Base-by-base conservation (phyloP, 2,329 filamentous ascomycete genomes). In the Fusarium proliferatum region DNA sequence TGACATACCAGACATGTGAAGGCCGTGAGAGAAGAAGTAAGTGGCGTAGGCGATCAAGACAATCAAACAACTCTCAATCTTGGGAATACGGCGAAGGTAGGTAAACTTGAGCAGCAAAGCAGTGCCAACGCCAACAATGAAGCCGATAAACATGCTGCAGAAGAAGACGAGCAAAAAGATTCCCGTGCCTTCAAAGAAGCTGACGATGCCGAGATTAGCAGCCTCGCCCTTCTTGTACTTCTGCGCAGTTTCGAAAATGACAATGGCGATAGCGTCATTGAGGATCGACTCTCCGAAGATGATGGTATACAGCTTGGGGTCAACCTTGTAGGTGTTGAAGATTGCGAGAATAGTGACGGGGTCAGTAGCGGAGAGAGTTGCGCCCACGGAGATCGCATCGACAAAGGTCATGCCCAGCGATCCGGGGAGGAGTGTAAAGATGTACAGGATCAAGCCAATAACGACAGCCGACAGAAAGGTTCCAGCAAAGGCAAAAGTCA, bases 271-370 rank as follows among this genome's bases (percentile, higher is more conserved):
- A 49, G 96, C 96, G 85, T 99, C 96, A 82, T 99, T 99, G 63
- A 99, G 86, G 69, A 99, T 98, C 12, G 96, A 97, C 84, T 99
- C 96, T 80, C 96, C 96, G 82, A 99, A 99, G 76, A 99, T 99
- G 81, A 99, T 92, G 36, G 96, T 99, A 85, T 99, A 99, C 23
- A 99, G 89, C 84, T 98, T 98, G 6, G 96, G 96, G 79, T 99
- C 96, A 78, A 99, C 96, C 84, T 98, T 98, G 89, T 98, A 99
- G 3, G 96, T 93, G 82, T 98, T 98, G 89, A 99, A 99, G 77
- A 99, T 99, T 81, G 96, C 96, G 61, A 99, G 87, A 77, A 99
- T 98, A 0, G 96, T 99, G 67, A 99, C 96, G 0, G 96, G 96
- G 80, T 99, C 96, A 3, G 96, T 99, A 67, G 96, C 96, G 4